phyloP scores from a whole-genome alignment of 768 basidiomycete genomes.

The Arthromyces matolae region DNA sequence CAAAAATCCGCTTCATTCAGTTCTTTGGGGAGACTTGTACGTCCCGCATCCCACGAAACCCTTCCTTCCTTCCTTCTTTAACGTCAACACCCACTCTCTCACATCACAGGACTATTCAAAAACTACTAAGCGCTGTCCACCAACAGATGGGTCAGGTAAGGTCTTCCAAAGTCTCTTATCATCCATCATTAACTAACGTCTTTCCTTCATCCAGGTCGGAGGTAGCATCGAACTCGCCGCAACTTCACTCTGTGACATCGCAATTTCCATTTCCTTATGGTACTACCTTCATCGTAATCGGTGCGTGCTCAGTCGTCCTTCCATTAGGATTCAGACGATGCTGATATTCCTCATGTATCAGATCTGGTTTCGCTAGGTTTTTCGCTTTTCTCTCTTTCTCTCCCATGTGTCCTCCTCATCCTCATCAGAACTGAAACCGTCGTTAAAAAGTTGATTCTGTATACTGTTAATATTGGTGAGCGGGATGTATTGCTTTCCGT shows the following conservation, averaged over 20 bases:
- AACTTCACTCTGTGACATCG: constrained; percentile 10
- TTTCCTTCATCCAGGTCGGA: constrained; percentile 5
- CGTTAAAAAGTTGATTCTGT: constrained; percentile 10
- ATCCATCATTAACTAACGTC: too few species aligned
- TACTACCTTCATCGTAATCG: constrained; percentile 5
- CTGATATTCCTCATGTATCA: background rate
- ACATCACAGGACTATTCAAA: constrained; percentile 2
- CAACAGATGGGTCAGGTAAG: constrained; percentile 9
- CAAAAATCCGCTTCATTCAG: background rate
- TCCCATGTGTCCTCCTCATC: too few species aligned
- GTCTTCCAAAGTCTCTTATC: background rate
- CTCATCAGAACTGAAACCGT: constrained; percentile 6
- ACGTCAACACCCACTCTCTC: too few species aligned
- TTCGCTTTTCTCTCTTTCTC: background rate
- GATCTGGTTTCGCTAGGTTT: constrained; percentile 10
- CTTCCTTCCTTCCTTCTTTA: too few species aligned
- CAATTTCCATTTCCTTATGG: constrained; percentile 10
- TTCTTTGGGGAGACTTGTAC: constrained; percentile 11
- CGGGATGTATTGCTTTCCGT: background rate
- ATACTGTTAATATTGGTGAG: constrained; percentile 12
- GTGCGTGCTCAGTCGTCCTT: too few species aligned
- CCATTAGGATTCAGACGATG: too few species aligned
- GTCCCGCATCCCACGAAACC: background rate
- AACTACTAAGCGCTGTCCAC: constrained; percentile 7
- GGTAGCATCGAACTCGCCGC: constrained; percentile 12